Evolutionary conservation across 2,329 filamentous ascomycete species (phyloP).

Genomic region (Colletotrichum endophyticum): DNA sequence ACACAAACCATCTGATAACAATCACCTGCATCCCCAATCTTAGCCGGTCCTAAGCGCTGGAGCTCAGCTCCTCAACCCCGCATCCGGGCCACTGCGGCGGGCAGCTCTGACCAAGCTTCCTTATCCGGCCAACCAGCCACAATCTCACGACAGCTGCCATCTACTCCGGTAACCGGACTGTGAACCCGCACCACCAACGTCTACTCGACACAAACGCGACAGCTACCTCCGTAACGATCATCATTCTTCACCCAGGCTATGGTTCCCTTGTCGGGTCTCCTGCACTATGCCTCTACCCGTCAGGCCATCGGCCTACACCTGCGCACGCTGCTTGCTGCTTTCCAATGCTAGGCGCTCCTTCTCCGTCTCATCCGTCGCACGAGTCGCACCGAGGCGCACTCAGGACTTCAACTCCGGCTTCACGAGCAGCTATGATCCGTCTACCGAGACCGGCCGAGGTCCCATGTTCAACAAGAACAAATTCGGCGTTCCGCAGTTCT

Average conservation of each 20-base stretch:
- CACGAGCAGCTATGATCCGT: conserved; percentile 64
- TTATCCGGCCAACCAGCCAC: conserved; percentile 11
- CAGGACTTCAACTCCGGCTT: conserved; percentile 62
- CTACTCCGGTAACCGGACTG: conserved; percentile 11
- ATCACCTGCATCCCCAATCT: conserved; percentile 5
- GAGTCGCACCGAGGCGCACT: conserved; percentile 41
- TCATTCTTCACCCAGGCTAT: not conserved
- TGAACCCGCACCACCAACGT: not conserved
- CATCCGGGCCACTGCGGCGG: conserved; percentile 1
- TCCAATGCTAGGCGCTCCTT: conserved; percentile 22
- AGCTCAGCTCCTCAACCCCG: conserved; percentile 17
- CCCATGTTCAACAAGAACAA: conserved; percentile 64
- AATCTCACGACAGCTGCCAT: not conserved
- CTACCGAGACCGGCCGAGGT: conserved; percentile 55
- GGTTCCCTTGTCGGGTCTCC: not conserved
- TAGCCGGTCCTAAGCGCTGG: conserved; percentile 16
- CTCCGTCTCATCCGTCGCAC: conserved; percentile 29
- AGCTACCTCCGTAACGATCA: not conserved
- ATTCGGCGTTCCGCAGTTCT: conserved; percentile 65
- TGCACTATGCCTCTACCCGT: conserved; percentile 15
- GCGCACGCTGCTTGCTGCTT: conserved; percentile 15
- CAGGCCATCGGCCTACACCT: conserved; percentile 18
- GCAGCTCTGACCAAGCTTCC: conserved; percentile 1
- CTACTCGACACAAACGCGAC: not conserved
- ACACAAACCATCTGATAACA: not conserved